Conservation (phyloP, 2,329 filamentous ascomycete species). For the Pseudogymnoascus sp. region DNA sequence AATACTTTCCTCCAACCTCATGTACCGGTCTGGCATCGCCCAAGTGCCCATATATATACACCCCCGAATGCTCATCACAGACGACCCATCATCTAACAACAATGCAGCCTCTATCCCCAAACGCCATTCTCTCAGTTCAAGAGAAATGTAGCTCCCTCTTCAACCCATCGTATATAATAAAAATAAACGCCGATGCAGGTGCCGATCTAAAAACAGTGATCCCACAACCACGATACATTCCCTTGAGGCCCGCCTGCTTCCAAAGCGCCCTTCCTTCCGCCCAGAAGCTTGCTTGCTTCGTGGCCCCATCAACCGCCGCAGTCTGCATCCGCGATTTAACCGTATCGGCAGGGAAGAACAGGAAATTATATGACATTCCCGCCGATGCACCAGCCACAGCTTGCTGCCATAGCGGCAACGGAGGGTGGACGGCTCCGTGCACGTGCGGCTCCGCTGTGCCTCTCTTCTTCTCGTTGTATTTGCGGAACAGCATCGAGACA, state of each 20-base stretch:
- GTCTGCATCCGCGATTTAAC: conserved; percentile 98
- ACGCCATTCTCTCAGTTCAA: conserved; percentile 16
- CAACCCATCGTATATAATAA: conserved; percentile 85
- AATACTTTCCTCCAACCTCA: neutral
- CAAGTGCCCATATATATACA: neutral
- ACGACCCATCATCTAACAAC: neutral
- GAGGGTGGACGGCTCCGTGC: conserved; percentile 26
- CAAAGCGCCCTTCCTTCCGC: conserved; percentile 67
- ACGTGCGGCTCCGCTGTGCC: neutral
- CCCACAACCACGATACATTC: conserved; percentile 88
- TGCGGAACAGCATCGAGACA: conserved; percentile 60
- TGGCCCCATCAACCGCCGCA: conserved; percentile 46
- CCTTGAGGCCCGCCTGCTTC: conserved; percentile 70
- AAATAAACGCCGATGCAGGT: conserved; percentile 96
- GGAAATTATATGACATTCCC: conserved; percentile 90
- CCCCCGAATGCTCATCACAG: neutral
- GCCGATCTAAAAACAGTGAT: conserved; percentile 83
- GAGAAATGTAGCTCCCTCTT: conserved; percentile 56
- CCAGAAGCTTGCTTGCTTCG: conserved; percentile 54
- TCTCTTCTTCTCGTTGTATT: conserved; percentile 36
- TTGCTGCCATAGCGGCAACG: conserved; percentile 76
- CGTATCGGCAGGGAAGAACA: conserved; percentile 95
- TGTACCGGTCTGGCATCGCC: neutral
- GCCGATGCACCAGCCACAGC: conserved; percentile 79
- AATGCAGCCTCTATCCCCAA: conserved; percentile 7